Percentiles rank a stretch among this genome's conserved stretches.
Evolutionary conservation across 2,329 filamentous ascomycete genomes (phyloP).

Genomic region (Pyrenophora seminiperda): DNA sequence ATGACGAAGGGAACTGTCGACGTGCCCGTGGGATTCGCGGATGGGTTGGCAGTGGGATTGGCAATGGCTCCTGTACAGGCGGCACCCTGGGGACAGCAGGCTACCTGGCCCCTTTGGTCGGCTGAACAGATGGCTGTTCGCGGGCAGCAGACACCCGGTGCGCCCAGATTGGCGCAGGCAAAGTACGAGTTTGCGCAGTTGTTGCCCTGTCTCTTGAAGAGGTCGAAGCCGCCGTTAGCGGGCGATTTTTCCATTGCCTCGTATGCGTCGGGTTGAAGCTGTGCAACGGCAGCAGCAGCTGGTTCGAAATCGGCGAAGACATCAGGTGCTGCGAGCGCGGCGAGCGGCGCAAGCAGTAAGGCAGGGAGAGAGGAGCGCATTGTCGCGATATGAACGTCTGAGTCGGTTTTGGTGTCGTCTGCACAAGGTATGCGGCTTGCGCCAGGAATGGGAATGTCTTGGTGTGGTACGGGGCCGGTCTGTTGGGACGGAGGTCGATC

Average conservation of each 20-base stretch:
- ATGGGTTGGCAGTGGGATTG: conserved; percentile 9
- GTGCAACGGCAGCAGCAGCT: conserved; percentile 33
- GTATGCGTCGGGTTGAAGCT: conserved; percentile 24
- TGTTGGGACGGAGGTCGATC: conserved; percentile 9
- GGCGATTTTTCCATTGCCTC: conserved; percentile 32
- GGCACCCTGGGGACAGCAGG: conserved; percentile 64
- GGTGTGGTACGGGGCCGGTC: conserved; percentile 9
- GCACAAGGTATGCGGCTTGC: conserved; percentile 16
- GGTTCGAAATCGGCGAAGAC: conserved; percentile 40
- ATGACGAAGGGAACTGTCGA: conserved; percentile 26
- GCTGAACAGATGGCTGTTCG: conserved; percentile 59
- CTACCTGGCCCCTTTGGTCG: conserved; percentile 62
- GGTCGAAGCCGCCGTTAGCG: conserved; percentile 28
- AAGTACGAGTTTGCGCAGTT: conserved; percentile 59
- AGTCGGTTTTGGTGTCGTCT: conserved; percentile 2
- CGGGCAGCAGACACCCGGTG: conserved; percentile 62
- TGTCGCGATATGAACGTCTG: conserved; percentile 13
- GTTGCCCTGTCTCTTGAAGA: conserved; percentile 46
- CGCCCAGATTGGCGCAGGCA: conserved; percentile 58
- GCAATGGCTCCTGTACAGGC: conserved; percentile 59
- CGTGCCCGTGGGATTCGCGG: conserved; percentile 20
- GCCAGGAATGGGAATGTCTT: conserved; percentile 11
- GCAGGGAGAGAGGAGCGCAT: conserved; percentile 38
- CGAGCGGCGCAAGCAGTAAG: conserved; percentile 37
- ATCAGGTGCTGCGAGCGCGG: conserved; percentile 37